A percentile compares a stretch with the other conserved stretches of the same genome.
phyloP scores from a whole-genome alignment of 352 stramenopile genomes.

The Pilasporangium apinafurcum region DNA sequence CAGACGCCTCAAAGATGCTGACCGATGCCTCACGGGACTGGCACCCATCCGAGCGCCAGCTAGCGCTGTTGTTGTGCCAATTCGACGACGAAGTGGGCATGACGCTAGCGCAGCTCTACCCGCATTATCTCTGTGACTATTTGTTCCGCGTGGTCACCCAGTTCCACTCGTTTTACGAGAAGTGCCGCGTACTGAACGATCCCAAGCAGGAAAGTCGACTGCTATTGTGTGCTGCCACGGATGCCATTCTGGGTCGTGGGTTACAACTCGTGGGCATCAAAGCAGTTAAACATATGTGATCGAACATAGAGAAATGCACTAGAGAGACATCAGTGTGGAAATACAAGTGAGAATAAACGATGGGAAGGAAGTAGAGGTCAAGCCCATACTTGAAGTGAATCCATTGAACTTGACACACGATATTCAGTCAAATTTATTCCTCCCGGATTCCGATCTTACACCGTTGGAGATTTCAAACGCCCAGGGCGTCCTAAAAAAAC shows the following conservation, averaged over 20 bases:
- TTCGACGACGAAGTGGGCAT: conserved; percentile 71
- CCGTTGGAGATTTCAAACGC: too few relatives aligned
- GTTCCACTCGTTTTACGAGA: conserved; percentile 82
- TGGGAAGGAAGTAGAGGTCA: too few relatives aligned
- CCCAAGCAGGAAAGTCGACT: conserved; percentile 59
- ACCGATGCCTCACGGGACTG: conserved; percentile 37
- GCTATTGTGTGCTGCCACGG: conserved; percentile 66
- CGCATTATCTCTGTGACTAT: conserved; percentile 79
- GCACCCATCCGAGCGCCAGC: conserved; percentile 55
- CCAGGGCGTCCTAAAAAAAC: too few relatives aligned
- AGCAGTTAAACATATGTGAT: conserved; percentile 71
- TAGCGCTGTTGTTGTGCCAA: conserved; percentile 70
- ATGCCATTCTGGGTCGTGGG: conserved; percentile 57
- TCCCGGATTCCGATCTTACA: too few relatives aligned
- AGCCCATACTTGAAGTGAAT: too few relatives aligned
- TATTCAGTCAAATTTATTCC: too few relatives aligned
- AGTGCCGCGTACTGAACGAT: conserved; percentile 65
- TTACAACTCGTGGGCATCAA: conserved; percentile 65
- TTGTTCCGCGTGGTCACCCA: conserved; percentile 70
- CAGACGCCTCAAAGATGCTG: conserved; percentile 26
- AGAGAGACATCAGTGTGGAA: too few relatives aligned
- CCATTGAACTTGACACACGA: too few relatives aligned
- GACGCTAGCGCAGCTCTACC: conserved; percentile 51
- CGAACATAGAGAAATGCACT: too few relatives aligned
- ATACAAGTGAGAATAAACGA: too few relatives aligned